phyloP scores from a whole-genome alignment of 2,329 filamentous ascomycete species.

The Diaporthe humulicola region DNA sequence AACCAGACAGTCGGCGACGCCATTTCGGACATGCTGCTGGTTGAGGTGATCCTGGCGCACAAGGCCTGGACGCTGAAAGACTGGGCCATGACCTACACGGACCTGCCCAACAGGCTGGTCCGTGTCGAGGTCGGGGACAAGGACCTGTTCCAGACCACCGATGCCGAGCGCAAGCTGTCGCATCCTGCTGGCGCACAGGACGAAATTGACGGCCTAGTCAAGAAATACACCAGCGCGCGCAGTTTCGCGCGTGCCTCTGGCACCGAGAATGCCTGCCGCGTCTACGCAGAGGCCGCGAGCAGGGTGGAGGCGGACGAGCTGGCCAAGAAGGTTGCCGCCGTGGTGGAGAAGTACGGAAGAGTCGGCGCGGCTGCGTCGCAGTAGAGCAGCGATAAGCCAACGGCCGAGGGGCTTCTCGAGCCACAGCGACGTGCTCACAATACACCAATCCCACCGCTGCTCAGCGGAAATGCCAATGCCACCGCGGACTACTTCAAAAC shows the following conservation, averaged over 20 bases:
- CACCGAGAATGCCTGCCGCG: constrained; percentile 94
- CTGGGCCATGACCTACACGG: constrained; percentile 93
- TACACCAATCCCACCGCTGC: background rate
- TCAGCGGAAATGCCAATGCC: background rate
- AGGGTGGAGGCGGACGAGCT: constrained; percentile 92
- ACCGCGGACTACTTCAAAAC: background rate
- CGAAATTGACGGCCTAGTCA: constrained; percentile 88
- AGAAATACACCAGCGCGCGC: constrained; percentile 90
- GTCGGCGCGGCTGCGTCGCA: constrained; percentile 21
- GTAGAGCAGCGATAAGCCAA: constrained; percentile 37
- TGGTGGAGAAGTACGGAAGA: constrained; percentile 74
- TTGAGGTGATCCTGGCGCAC: constrained; percentile 95
- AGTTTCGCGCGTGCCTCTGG: constrained; percentile 94
- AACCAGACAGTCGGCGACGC: constrained; percentile 99
- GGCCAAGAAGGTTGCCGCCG: constrained; percentile 83
- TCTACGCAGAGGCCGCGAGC: constrained; percentile 95
- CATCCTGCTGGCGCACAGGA: constrained; percentile 84
- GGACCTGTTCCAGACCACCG: constrained; percentile 89
- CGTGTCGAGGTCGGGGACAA: constrained; percentile 91
- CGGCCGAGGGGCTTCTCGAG: constrained; percentile 11
- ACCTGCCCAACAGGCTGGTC: constrained; percentile 95
- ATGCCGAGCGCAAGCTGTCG: constrained; percentile 90
- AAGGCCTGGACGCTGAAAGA: constrained; percentile 91
- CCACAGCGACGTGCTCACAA: constrained; percentile 12
- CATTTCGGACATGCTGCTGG: constrained; percentile 93